Conservation (phyloP, 306 rosid genomes). For the Glycyrrhiza uralensis region DNA sequence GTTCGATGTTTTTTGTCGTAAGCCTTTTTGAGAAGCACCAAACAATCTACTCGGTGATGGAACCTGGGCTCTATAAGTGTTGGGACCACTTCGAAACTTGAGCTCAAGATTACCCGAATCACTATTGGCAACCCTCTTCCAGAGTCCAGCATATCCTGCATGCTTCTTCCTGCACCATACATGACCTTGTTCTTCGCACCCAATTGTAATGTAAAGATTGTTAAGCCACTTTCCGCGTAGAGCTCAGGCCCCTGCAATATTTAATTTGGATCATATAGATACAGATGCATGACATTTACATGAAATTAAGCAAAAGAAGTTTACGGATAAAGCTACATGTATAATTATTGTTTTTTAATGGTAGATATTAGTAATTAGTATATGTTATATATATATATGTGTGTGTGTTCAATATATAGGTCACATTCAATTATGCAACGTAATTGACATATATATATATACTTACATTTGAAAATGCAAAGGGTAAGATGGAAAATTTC, state of each 20-base stretch:
- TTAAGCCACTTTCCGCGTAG: conserved; percentile 65
- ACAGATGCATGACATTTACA: neutral
- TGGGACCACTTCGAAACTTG: conserved; percentile 52
- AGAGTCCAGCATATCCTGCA: conserved; percentile 77
- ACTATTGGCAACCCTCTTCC: conserved; percentile 55
- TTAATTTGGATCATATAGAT: neutral
- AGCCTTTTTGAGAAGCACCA: conserved; percentile 40
- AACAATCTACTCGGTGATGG: conserved; percentile 56
- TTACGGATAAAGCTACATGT: too few species aligned
- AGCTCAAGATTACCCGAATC: conserved; percentile 34
- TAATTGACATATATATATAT: neutral
- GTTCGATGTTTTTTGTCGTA: conserved; percentile 58
- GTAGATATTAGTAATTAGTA: too few species aligned
- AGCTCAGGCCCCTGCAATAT: conserved; percentile 49
- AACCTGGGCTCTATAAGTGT: conserved; percentile 51
- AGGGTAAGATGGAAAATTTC: conserved; percentile 62
- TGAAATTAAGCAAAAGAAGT: neutral
- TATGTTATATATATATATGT: neutral
- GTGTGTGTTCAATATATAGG: too few species aligned
- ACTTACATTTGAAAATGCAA: conserved; percentile 63
- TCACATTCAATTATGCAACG: neutral
- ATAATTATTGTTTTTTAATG: too few species aligned
- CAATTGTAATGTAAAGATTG: conserved; percentile 38
- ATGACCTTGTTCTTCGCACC: conserved; percentile 58
- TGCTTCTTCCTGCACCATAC: conserved; percentile 94